Percentiles rank a stretch among this genome's conserved stretches.
Evolutionary conservation across 345 rosid genomes (phyloP).

Genomic region (Melaleuca alternifolia): DNA sequence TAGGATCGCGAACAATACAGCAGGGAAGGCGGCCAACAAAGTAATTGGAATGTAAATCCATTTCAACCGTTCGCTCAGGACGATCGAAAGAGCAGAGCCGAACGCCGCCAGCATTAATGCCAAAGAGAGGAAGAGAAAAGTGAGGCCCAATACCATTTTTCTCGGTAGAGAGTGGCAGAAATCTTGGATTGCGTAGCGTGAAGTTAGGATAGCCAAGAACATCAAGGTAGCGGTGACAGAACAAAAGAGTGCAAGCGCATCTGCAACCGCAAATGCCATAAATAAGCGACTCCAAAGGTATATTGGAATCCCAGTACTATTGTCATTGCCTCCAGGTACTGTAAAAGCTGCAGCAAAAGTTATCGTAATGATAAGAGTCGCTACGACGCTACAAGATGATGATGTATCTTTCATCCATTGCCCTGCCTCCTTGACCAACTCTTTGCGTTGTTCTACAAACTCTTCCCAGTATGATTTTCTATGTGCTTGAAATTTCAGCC

Average conservation of each 20-base stretch:
- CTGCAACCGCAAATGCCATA: no score
- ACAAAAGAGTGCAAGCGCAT: not conserved
- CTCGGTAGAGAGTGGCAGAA: not conserved
- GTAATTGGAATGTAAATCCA: not conserved
- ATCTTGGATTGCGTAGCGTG: not conserved
- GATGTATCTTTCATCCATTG: no score
- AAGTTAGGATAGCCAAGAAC: not conserved
- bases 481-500: no score
- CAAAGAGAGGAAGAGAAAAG: not conserved
- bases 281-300: no score
- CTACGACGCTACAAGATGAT: no score
- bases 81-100: accelerated
- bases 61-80: not conserved
- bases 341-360: no score
- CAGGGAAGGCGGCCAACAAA: not conserved
- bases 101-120: not conserved
- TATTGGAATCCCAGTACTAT: no score
- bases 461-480: no score
- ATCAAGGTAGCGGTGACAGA: not conserved
- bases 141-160: not conserved
- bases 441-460: no score
- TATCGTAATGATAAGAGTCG: no score
- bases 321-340: no score
- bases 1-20: not conserved
- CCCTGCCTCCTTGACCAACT: no score